Conservation (phyloP, 805 yeast species). For the Blastobotrys terrestris region DNA sequence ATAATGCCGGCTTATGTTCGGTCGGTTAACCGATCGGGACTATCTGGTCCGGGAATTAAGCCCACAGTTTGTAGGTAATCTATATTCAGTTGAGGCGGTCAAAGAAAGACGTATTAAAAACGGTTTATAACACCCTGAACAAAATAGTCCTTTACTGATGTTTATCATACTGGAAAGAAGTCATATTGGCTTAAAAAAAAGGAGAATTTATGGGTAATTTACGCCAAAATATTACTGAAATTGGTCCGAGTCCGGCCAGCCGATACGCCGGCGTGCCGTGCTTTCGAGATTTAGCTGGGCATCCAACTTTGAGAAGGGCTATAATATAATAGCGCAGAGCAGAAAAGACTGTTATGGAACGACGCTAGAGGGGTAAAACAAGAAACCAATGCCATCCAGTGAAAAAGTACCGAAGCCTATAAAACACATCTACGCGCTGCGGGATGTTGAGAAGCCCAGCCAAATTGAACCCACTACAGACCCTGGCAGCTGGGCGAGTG, state of each 20-base stretch:
- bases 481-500: constrained; percentile 37
- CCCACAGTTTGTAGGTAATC: not conserved
- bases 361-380: not conserved
- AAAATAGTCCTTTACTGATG: no score
- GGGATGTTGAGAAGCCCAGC: constrained; percentile 21
- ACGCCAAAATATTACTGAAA: not conserved
- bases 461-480: constrained; percentile 39
- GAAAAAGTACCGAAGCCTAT: constrained; percentile 3
- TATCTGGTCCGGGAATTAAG: not conserved
- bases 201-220: no score
- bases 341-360: no score
- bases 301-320: not conserved
- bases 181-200: no score
- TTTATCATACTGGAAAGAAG: no score
- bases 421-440: constrained; percentile 22
- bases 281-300: not conserved
- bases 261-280: not conserved
- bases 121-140: no score
- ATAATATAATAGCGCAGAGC: no score
- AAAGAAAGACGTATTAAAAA: no score
- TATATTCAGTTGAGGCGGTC: no score
- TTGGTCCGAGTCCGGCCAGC: not conserved
- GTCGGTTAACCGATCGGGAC: no score
- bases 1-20: no score
- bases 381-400: constrained; percentile 1